Base-by-base conservation (phyloP, 116 monocot genomes). In the Iris pallida region DNA sequence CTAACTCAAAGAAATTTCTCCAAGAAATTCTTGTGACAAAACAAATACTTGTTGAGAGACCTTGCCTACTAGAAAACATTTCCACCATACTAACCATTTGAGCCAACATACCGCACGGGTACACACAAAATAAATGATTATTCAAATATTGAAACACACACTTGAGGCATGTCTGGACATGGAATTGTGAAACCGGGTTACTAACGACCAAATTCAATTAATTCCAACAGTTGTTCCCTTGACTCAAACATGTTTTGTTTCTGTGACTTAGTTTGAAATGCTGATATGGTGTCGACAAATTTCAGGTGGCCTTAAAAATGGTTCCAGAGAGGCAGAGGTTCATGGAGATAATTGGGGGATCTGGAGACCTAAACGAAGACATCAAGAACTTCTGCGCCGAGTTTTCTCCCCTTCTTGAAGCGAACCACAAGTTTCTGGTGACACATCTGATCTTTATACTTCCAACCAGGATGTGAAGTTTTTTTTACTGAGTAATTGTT, bases 371-470 rank as follows among this genome's bases (percentile, higher is more conserved):
- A 66, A 72, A 72, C n/a, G 58, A 66, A 60, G 78, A 78, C 44
- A 72, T 78, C 19, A 67, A 70, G 48, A 72, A 55, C 16, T 78
- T 78, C 20, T 78, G 78, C 17, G 42, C 72, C 16, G 55, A 44
- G 1, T 78, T 78, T 61, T 10, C 72, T 4, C 78, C 72, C 54
- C 41, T 78, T 18, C 78, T 78, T 44, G 72, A 16, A 40, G 72
- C 72, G 72, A 78, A 78, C 48, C 78, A 78, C 53, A 66, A 45
- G 45, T 78, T 78, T 53, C 66, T 78, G 40, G 78, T 78, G 67
- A 20, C 65, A 55, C 17, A 7, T 55, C 4, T 51, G 17, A 13
- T 12, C 47, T 18, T 20, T 47, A 8, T 42, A 55, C 42, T 66
- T 40, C 46, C 10, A 49, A 49, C 5, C 5, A 11, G 11, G 5